phyloP scores from a whole-genome alignment of 164 flowering plant genomes.

The Houttuynia cordata region DNA sequence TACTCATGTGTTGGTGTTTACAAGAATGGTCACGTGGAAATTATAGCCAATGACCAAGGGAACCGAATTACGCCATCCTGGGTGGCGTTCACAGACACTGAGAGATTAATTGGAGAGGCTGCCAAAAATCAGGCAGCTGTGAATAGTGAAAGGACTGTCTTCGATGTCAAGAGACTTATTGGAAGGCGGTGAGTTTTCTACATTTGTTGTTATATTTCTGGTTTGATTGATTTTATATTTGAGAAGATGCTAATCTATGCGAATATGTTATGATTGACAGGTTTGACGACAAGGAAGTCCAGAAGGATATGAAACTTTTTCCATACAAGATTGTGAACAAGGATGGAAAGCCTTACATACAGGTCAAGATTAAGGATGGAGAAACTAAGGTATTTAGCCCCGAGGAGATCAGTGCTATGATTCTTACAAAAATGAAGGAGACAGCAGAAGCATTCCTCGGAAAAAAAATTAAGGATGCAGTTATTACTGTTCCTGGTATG shows the following conservation, averaged over 20 bases:
- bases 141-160: constrained; percentile 57
- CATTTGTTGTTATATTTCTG: background rate
- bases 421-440: constrained; percentile 86
- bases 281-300: constrained; percentile 86
- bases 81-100: constrained; percentile 73
- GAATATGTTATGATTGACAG: constrained; percentile 20
- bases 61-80: constrained; percentile 86
- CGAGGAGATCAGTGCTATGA: constrained; percentile 88
- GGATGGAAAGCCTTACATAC: constrained; percentile 87
- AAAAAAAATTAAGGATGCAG: constrained; percentile 89
- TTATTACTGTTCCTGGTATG: constrained; percentile 85
- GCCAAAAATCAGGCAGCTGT: constrained; percentile 80
- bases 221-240: background rate
- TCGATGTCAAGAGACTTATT: constrained; percentile 73
- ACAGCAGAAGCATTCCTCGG: constrained; percentile 94
- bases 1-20: constrained; percentile 91
- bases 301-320: constrained; percentile 72
- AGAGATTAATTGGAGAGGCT: constrained; percentile 82
- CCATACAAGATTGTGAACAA: constrained; percentile 80
- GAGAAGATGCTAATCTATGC: background rate
- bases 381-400: constrained; percentile 85
- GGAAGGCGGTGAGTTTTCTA: constrained; percentile 45
- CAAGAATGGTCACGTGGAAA: constrained; percentile 75
- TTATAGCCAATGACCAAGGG: constrained; percentile 87
- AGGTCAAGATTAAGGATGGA: constrained; percentile 64